phyloP scores from a whole-genome alignment of 2,329 filamentous ascomycete genomes.

The Madurella fahalii region DNA sequence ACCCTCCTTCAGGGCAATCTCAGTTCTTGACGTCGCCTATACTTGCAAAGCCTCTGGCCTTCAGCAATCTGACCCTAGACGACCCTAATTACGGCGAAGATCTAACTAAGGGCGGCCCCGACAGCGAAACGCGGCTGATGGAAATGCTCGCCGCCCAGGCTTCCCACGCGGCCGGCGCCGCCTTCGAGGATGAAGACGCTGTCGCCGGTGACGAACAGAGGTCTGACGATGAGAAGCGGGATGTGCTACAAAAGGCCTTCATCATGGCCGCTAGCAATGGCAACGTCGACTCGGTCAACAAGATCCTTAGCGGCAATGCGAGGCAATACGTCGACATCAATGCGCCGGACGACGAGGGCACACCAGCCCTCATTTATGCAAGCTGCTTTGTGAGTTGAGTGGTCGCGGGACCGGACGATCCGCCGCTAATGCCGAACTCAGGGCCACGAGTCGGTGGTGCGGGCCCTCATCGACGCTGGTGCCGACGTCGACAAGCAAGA shows the following conservation, averaged over 20 bases:
- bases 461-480: slow-evolving; percentile 76
- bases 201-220: slow-evolving; percentile 72
- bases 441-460: slow-evolving; percentile 87
- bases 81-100: slow-evolving; percentile 71
- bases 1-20: slow-evolving; percentile 67
- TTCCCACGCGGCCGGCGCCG: slow-evolving; percentile 70
- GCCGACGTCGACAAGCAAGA: slow-evolving; percentile 91
- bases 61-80: slow-evolving; percentile 76
- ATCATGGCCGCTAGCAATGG: slow-evolving; percentile 97
- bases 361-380: slow-evolving; percentile 93
- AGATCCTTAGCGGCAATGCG: slow-evolving; percentile 69
- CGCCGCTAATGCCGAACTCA: slow-evolving; percentile 33
- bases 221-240: slow-evolving; percentile 70
- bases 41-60: slow-evolving; percentile 76
- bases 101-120: slow-evolving; percentile 52
- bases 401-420: background rate
- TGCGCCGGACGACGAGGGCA: slow-evolving; percentile 87
- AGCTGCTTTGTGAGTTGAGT: slow-evolving; percentile 78
- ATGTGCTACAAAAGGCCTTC: slow-evolving; percentile 78
- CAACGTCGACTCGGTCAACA: slow-evolving; percentile 74
- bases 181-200: slow-evolving; percentile 73
- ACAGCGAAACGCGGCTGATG: slow-evolving; percentile 84
- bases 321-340: slow-evolving; percentile 79
- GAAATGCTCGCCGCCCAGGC: slow-evolving; percentile 95
- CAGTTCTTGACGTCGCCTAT: slow-evolving; percentile 89